These are phyloP conservation scores for Melampsora americana DNA, from an alignment of 1,284 basidiomycete genomes.

Conservation along the genomic window DNA sequence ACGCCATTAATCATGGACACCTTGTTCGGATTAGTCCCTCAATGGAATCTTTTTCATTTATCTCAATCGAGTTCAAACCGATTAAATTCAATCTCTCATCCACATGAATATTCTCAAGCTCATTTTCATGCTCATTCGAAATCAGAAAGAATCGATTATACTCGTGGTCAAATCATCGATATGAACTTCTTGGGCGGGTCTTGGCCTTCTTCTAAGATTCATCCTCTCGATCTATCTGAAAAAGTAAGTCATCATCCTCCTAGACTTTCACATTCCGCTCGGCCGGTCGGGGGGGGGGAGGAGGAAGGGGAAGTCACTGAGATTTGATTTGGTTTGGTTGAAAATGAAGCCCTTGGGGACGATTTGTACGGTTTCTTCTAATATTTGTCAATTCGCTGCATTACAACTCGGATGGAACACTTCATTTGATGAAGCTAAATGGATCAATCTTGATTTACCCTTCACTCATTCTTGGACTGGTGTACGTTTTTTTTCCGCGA, in stretches of 20 bases:
- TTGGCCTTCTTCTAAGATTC: conserved; percentile 11
- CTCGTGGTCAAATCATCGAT: conserved; percentile 35
- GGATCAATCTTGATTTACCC: conserved; percentile 39
- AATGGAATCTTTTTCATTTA: conserved; percentile 37
- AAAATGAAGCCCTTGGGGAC: conserved; percentile 26
- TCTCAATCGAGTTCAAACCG: conserved; percentile 7
- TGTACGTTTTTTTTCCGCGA: conserved; percentile 18
- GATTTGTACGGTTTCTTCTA: conserved; percentile 44
- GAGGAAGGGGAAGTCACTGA: too few relatives aligned
- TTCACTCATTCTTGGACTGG: conserved; percentile 19
- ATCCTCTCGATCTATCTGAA: not conserved
- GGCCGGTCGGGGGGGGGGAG: too few relatives aligned
- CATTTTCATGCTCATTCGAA: conserved; percentile 33
- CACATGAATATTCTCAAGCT: conserved; percentile 41
- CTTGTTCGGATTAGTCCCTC: conserved; percentile 13
- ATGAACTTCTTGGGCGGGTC: conserved; percentile 38
- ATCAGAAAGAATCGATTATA: conserved; percentile 27
- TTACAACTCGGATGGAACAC: conserved; percentile 35
- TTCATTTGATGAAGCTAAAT: conserved; percentile 29
- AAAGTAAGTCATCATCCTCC: not conserved
- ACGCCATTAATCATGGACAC: conserved; percentile 27
- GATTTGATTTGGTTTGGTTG: too few relatives aligned
- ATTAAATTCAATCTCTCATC: conserved; percentile 25
- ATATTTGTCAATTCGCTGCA: conserved; percentile 42
- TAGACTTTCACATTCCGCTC: not conserved